phyloP scores from a whole-genome alignment of 1,284 basidiomycete species.

The Pulchroboletus neoregius region DNA sequence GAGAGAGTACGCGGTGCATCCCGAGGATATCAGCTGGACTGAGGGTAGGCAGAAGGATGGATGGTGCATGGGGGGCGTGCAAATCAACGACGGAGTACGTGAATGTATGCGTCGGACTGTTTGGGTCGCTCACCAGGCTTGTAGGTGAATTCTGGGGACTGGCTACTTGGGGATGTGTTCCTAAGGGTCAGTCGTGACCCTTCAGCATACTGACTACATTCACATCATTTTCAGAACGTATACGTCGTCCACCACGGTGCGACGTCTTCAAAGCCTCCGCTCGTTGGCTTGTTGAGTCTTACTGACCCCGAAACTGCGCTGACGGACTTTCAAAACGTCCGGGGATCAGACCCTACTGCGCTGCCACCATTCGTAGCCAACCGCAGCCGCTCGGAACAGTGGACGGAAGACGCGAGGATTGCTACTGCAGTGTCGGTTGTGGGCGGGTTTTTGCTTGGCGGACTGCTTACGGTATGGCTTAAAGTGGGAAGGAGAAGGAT shows the following conservation, averaged over 20 bases:
- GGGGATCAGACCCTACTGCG: slow-evolving; percentile 43
- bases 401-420: slow-evolving; percentile 17
- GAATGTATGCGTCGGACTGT: not conserved
- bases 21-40: slow-evolving; percentile 51
- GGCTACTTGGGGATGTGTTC: slow-evolving; percentile 58
- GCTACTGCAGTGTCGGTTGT: slow-evolving; percentile 18
- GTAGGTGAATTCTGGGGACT: slow-evolving; percentile 58
- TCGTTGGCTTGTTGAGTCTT: slow-evolving; percentile 46
- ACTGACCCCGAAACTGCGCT: slow-evolving; percentile 42
- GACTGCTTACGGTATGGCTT: slow-evolving; percentile 23
- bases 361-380: slow-evolving; percentile 26
- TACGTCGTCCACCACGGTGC: slow-evolving; percentile 48
- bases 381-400: slow-evolving; percentile 10
- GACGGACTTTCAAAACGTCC: slow-evolving; percentile 38
- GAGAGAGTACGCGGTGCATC: slow-evolving; percentile 47
- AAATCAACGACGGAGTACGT: slow-evolving; percentile 50
- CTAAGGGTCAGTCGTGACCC: slow-evolving; percentile 41
- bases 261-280: slow-evolving; percentile 40
- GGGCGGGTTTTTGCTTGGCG: slow-evolving; percentile 35
- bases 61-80: slow-evolving; percentile 59
- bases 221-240: slow-evolving; percentile 41
- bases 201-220: not conserved
- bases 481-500: slow-evolving; percentile 5
- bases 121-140: slow-evolving; percentile 5
- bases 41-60: slow-evolving; percentile 38